Base-by-base conservation (phyloP, 306 rosid species). In the Medicago ruthenica region DNA sequence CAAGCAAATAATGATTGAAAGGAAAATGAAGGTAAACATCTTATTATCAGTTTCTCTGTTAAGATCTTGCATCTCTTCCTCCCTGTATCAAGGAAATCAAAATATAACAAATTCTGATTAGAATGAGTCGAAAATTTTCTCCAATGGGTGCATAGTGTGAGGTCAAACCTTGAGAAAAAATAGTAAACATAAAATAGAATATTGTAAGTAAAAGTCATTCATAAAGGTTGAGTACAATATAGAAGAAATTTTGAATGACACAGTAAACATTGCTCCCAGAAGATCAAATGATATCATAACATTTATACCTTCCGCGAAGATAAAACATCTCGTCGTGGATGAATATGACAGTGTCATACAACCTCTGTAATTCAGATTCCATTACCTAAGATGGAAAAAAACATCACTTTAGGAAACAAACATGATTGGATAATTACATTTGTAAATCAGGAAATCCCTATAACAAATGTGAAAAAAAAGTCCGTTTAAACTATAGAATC, bases 301-400 rank as follows among this genome's bases (percentile, higher is more conserved):
- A 21, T 68, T 22, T 57, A 40, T 88, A 93, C 97, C 98, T 94
- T 83, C 86, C 96, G 27, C 97, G 96, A 65, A 94, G 98, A 82
- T 86, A 84, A 85, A 94, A 90, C 92, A 94, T 94, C 89, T 94
- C 98, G 14, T 94, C 91, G 24, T 94, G 97, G 68, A 94, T 89
- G 71, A 83, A 81, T 55, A 76, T 5, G 70, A 90, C 88, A 7
- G 85, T 82, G 39, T 83, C 90, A 63, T 70, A 79, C 83, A 94
- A 66, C 78, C 77, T 90, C 85, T 67, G 85, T 81, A 94, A 81
- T 82, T 94, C 98, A 21, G 82, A 17, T 87, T 91, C 97, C 96
- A 90, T 90, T 48, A n/a, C 75, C 98, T 94, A 66, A 50, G 60
- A 84, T 67, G 42, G 44, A 41, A 83, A 58, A 13, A 45, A 24